Evolutionary conservation across 805 yeast genomes (phyloP), one percentile per base, ranked within the genome.

Genomic region (Yarrowia sp.): DNA sequence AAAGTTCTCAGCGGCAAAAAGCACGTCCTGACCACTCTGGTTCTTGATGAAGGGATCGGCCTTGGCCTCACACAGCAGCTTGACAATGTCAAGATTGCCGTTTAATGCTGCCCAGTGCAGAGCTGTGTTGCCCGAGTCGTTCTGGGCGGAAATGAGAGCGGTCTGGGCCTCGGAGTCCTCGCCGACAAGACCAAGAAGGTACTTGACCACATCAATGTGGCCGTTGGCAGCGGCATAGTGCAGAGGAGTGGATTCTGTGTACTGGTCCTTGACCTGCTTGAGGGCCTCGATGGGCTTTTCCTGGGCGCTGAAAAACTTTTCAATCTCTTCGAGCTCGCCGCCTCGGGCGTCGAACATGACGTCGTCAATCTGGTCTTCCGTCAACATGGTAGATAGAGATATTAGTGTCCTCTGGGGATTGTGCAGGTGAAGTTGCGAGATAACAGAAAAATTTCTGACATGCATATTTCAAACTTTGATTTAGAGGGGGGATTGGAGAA

Each of bases 181-280:
- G 9, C 48, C 41, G 11, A 73, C 10, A 32, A 73, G 71, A 46
- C 72, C 72, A 41, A 92, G 75, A 35, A 92, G 77, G 73, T 84
- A 89, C 73, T 84, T 79, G 35, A 90, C 85, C 4, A 88, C 86
- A 40, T 88, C 92, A 5, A 81, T 72, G 76, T 94, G 97, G 0
- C 98, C 99, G 79, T 95, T 95, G 36, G 96, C 99, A 32, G 96
- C 88, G 0, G 98, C 98, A 93, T 91, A 91, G 77, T 95, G 99
- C 63, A 95, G 80, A 8, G 97, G 89, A 0, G 97, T 91, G 65
- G 90, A 86, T 48, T 83, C 77, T 1, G 93, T 83, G 67, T 77
- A 81, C 58, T 86, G 88, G 73, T 93, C 97, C 71, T 82, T 82
- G 72, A 89, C 87, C 83, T 61, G 85, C 84, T 65, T 85, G 80